Percentiles rank a stretch among this genome's conserved stretches.
phyloP scores from a whole-genome alignment of 192 early-diverging fungal genomes.

The Diversispora epigaea region DNA sequence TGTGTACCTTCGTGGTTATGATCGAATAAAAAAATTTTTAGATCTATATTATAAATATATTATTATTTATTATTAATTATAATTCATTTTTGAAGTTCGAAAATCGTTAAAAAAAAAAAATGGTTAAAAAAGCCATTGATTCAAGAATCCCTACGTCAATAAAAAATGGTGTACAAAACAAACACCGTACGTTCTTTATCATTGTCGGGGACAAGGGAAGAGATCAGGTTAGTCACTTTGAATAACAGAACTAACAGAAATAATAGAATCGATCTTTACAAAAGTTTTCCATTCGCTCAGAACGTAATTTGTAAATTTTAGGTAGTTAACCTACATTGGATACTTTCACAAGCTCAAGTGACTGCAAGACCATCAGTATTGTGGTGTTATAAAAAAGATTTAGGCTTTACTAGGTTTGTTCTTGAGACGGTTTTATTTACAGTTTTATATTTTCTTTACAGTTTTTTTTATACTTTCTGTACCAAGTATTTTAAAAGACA shows the following conservation, averaged over 20 bases:
- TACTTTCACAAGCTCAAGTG: constrained; percentile 91
- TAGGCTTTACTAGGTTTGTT: constrained; percentile 80
- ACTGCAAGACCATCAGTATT: constrained; percentile 90
- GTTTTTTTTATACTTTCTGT: not conserved
- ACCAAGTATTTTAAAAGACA: not conserved
- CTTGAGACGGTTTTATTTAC: no score
- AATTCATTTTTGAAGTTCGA: no score
- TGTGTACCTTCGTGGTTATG: no score
- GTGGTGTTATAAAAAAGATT: constrained; percentile 99
- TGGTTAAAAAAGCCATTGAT: constrained; percentile 89
- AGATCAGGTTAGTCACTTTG: constrained; percentile 58
- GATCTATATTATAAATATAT: no score
- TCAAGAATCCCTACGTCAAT: constrained; percentile 92
- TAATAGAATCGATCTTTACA: not conserved
- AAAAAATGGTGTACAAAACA: constrained; percentile 85
- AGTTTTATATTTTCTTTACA: not conserved
- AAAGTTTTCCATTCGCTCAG: not conserved
- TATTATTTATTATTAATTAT: no score
- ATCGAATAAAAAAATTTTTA: no score
- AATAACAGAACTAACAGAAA: not conserved
- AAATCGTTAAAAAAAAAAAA: constrained; percentile 28
- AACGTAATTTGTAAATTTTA: constrained; percentile 37
- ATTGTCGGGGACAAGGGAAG: constrained; percentile 93
- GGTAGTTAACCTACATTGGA: constrained; percentile 96
- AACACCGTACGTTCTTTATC: constrained; percentile 94